Base-by-base conservation (phyloP, 164 flowering plant species). In the Vitis cinerea region DNA sequence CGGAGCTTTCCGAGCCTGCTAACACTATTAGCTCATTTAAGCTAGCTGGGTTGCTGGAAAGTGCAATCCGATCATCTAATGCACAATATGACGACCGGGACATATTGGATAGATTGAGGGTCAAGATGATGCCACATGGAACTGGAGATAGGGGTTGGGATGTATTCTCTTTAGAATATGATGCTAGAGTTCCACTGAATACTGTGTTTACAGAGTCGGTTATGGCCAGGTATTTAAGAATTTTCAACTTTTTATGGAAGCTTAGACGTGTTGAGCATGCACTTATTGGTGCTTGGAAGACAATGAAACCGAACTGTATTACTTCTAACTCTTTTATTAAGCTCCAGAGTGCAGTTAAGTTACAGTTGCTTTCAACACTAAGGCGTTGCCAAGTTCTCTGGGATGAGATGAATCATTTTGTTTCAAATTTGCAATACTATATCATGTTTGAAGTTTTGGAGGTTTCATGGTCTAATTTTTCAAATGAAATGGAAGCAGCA, bases 391-490 rank as follows among this genome's bases (percentile, higher is more conserved):
- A 96, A 82, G 98, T 96, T 70, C 93, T 93, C 51, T 93, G 99
- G 99, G 84, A 83, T 79, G 97, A 96, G 83, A 96, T 96, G 97
- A 96, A 96, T 77, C 98, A 93, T 83, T 96, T 96, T 82, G 87
- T 92, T 58, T 73, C 98, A 30, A 96, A 96, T 75, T 81, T 96
- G 83, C 99, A 96, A 71, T 96, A 93, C 66, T 96, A 96, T 77
- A 96, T 96, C 17, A 96, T 96, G 99, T 96, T 96, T 88, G 99
- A 96, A 78, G 99, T 96, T 29, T 79, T 96, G 82, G 99, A 96
- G 83, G 97, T 89, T 14, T 96, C 99, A 55, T 96, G 99, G 99
- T 91, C 97, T 57, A 68, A 84, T 64, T 86, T 96, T 66, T 88
- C 80, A 14, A 79, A 83, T 69, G 98, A 92, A 82, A 88, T 96